Evolutionary conservation across 257 asterid species (phyloP).

Genomic region (Nicotiana obtusifolia): DNA sequence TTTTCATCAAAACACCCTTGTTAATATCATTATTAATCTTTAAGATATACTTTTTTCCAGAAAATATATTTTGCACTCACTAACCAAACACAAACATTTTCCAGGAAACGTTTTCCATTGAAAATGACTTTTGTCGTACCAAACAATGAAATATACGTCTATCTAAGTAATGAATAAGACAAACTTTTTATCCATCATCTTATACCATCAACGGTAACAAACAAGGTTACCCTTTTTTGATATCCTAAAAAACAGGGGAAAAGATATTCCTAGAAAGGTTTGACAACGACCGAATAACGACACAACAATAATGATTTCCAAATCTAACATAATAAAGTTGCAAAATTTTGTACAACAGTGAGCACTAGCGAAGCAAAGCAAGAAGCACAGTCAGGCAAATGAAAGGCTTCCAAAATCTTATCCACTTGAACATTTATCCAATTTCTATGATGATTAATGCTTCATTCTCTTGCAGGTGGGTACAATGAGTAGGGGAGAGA

Average conservation of each 20-base stretch:
- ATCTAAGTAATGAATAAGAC: neutral
- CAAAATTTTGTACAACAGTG: neutral
- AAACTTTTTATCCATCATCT: neutral
- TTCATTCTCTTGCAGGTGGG: constrained; percentile 34
- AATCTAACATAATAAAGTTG: neutral
- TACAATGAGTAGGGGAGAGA: constrained; percentile 30
- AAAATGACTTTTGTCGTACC: neutral
- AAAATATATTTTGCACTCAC: no score
- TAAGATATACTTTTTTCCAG: no score
- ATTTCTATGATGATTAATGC: neutral
- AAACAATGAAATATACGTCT: neutral
- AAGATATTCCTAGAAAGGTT: neutral
- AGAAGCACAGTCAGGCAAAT: neutral
- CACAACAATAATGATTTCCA: constrained; percentile 1
- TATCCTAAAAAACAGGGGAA: neutral
- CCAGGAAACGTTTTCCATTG: neutral
- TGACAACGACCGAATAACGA: neutral
- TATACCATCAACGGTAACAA: neutral
- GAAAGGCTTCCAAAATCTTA: neutral
- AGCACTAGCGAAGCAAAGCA: neutral
- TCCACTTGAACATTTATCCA: neutral
- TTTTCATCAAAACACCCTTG: neutral
- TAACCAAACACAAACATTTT: neutral
- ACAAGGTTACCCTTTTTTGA: neutral
- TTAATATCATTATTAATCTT: no score